Percentiles rank a stretch among this genome's conserved stretches.
Evolutionary conservation across 176 grass and related monocot genomes (phyloP).

Genomic region (bread wheat (Triticum aestivum)): IWGSC_CS_RefSeq_v2.1 NC_057798.1:271449483-271449982

Average conservation of each 20-base stretch:
- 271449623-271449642: slow-evolving; percentile 38
- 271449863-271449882: slow-evolving; percentile 33
- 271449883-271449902: slow-evolving; percentile 51
- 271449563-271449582: slow-evolving; percentile 17
- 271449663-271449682: slow-evolving; percentile 29
- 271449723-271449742: background rate
- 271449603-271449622: slow-evolving; percentile 46
- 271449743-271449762: background rate
- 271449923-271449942: slow-evolving; percentile 42
- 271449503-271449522: background rate
- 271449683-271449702: slow-evolving; percentile 47
- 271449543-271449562: background rate
- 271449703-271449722: slow-evolving; percentile 26
- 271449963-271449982: slow-evolving; percentile 57
- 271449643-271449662: slow-evolving; percentile 31
- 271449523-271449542: background rate
- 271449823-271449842: slow-evolving; percentile 35
- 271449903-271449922: slow-evolving; percentile 53
- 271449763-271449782: slow-evolving; percentile 16
- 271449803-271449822: slow-evolving; percentile 44
- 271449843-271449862: slow-evolving; percentile 32
- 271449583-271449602: slow-evolving; percentile 10
- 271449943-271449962: slow-evolving; percentile 50
- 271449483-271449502: slow-evolving; percentile 5
- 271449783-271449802: slow-evolving; percentile 43